Conservation (phyloP, 2,329 filamentous ascomycete genomes). For the Lecanicillium sp. region DNA sequence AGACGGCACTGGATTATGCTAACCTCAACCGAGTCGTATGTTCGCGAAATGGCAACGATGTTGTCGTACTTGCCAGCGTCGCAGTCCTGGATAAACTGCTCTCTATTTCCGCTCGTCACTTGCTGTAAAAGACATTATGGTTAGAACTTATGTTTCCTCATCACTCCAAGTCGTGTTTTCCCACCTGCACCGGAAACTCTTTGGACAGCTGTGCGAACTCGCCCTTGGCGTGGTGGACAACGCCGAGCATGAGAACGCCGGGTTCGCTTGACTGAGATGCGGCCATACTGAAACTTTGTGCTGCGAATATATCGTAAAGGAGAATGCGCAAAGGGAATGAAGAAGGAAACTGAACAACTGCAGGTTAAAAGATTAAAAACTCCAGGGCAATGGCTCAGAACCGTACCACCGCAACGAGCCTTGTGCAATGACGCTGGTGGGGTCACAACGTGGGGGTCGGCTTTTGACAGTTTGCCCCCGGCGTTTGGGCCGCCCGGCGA, state of each 20-base stretch:
- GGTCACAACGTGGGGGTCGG: too few species aligned
- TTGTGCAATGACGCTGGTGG: too few species aligned
- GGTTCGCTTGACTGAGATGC: conserved; percentile 4
- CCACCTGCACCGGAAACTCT: conserved; percentile 11
- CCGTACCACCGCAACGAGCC: too few species aligned
- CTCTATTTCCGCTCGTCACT: conserved; percentile 11
- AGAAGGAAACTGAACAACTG: too few species aligned
- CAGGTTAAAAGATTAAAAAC: too few species aligned
- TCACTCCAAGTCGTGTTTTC: neutral
- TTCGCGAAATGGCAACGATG: conserved; percentile 52
- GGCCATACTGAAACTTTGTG: conserved; percentile 1
- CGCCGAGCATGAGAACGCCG: conserved; percentile 13
- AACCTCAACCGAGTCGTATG: conserved; percentile 40
- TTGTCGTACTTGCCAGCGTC: conserved; percentile 48
- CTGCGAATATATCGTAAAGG: conserved; percentile 10
- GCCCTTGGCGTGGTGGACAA: conserved; percentile 11
- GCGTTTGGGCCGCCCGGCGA: too few species aligned
- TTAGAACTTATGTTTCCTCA: too few species aligned
- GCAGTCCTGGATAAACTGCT: conserved; percentile 37
- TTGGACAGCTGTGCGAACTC: conserved; percentile 13
- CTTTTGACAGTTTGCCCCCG: too few species aligned
- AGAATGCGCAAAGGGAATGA: neutral
- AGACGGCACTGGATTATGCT: too few species aligned
- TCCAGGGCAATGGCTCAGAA: too few species aligned
- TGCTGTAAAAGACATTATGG: conserved; percentile 6